Evolutionary conservation across 192 early-diverging fungal species (phyloP), one percentile per base, ranked within the genome.

Genomic region (Gamsiella multidivaricata): DNA sequence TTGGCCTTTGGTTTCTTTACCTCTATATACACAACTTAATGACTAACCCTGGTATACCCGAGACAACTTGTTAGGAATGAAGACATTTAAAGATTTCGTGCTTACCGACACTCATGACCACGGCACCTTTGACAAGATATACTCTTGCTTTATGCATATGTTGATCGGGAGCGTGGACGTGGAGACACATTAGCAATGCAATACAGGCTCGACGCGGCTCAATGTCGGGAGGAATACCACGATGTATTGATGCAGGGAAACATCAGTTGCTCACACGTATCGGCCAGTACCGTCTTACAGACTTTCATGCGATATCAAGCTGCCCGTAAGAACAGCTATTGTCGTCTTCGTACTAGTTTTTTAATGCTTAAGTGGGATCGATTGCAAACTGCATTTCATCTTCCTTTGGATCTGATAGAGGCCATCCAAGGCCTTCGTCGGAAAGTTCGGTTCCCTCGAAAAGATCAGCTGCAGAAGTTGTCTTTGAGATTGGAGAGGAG

Each of bases 51-150:
- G n/a, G n/a, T n/a, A n/a, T n/a, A n/a, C n/a, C n/a, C n/a, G n/a
- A n/a, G n/a, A n/a, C n/a, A n/a, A n/a, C n/a, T n/a, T n/a, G n/a
- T 46, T 61, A 61, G 41, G 28, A 25, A 63, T 63, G 61, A 63
- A 36, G 32, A 63, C 47, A 8, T 63, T 63, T 14, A 34, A 49
- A 10, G 61, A 63, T 1, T 63, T 25, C 22, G 33, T 51, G n/a
- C 46, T 63, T 63, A 26, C 61, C 20, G 61, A 63, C 26, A 8
- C 18, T 7, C 61, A 52, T 52, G 39, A 14, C 1, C 61, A 63
- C 28, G 22, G 0, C 32, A 34, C 47, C 0, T 63, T 63, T n/a
- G 61, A 63, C 3, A 50, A 63, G 22, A 52, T 52, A 22, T 63
- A 52, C 15, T 36, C 61, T 22, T 63, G 61, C 34, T 63, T 63